Conservation (phyloP, 192 early-diverging fungal species). For the Backusella circina region DNA sequence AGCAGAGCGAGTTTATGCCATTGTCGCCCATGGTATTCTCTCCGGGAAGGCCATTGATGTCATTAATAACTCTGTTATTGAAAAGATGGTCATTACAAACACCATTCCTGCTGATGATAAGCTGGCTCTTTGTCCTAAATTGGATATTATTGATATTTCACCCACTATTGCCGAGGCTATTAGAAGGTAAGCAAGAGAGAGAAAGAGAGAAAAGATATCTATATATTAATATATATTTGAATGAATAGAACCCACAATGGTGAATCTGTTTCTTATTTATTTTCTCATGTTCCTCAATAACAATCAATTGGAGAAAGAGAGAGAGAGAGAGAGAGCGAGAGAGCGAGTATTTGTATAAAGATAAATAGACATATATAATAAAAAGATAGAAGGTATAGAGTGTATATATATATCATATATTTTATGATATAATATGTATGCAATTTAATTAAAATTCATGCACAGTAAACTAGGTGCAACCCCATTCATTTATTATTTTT, state of each 20-base stretch:
- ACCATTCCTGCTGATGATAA: slow-evolving; percentile 80
- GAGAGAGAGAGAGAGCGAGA: no score
- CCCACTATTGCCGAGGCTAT: slow-evolving; percentile 72
- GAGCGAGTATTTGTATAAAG: not conserved
- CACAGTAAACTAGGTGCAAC: not conserved
- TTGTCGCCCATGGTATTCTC: slow-evolving; percentile 93
- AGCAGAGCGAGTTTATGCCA: slow-evolving; percentile 85
- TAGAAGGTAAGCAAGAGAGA: slow-evolving; percentile 45
- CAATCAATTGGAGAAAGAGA: not conserved
- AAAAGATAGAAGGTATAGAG: not conserved
- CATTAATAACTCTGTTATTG: slow-evolving; percentile 71
- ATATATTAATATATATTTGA: not conserved
- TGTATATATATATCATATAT: not conserved
- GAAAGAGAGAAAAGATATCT: not conserved
- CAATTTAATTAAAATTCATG: not conserved
- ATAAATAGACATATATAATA: not conserved
- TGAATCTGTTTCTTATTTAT: slow-evolving; percentile 64
- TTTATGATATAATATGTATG: not conserved
- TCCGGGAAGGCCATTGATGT: slow-evolving; percentile 90
- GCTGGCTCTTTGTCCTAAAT: slow-evolving; percentile 65
- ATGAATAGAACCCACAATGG: slow-evolving; percentile 59
- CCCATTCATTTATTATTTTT: not conserved
- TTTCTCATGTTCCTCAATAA: slow-evolving; percentile 39
- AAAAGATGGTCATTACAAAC: slow-evolving; percentile 77
- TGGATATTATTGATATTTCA: slow-evolving; percentile 80